These are phyloP conservation scores for Magnolia officinalis DNA, from an alignment of 164 flowering plant genomes.

Conservation along the genomic window DNA sequence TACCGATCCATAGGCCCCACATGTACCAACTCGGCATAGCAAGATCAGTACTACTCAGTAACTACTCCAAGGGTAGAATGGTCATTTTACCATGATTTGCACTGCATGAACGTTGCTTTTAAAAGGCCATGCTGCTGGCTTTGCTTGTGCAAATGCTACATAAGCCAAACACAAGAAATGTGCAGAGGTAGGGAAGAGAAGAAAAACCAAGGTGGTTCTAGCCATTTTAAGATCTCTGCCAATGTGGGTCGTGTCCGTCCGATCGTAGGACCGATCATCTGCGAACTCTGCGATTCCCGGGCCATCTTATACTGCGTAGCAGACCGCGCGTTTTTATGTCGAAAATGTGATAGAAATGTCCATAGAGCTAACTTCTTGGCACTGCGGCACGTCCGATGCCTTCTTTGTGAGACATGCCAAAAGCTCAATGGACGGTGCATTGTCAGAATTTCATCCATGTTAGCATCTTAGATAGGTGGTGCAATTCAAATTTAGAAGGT, in stretches of 20 bases:
- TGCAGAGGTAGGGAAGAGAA: constrained; percentile 41
- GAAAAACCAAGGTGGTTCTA: constrained; percentile 6
- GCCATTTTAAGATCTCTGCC: not conserved
- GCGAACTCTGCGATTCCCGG: constrained; percentile 43
- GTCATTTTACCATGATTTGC: too few relatives aligned
- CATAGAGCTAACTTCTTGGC: constrained; percentile 62
- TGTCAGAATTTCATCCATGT: constrained; percentile 32
- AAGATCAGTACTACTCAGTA: too few relatives aligned
- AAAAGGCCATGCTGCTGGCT: constrained; percentile 8
- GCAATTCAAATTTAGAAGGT: constrained; percentile 7
- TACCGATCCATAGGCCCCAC: too few relatives aligned
- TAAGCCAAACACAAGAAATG: constrained; percentile 21
- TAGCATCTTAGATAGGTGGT: constrained; percentile 26
- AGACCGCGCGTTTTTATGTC: constrained; percentile 54
- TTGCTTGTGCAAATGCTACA: not conserved
- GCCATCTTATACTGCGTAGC: constrained; percentile 57
- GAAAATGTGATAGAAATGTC: constrained; percentile 46
- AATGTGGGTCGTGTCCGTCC: not conserved
- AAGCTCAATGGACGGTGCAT: constrained; percentile 36
- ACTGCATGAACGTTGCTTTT: not conserved
- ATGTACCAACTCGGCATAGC: too few relatives aligned
- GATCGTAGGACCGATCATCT: constrained; percentile 13
- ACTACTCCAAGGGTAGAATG: too few relatives aligned
- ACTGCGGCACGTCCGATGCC: constrained; percentile 44
- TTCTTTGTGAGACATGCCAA: constrained; percentile 42